phyloP scores from a whole-genome alignment of 2,329 filamentous ascomycete genomes.

The Gremmenia infestans region DNA sequence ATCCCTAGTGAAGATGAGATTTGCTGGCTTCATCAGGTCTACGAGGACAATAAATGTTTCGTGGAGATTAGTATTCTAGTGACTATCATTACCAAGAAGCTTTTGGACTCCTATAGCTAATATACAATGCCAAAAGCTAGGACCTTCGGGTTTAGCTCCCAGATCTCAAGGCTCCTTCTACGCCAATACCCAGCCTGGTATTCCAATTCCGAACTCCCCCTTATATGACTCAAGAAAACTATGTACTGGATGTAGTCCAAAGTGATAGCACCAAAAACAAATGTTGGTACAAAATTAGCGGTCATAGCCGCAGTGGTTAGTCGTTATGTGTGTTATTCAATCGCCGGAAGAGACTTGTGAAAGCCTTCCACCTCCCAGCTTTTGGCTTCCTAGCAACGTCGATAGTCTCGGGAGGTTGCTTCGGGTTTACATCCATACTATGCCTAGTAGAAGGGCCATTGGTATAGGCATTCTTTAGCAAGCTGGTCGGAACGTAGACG shows the following conservation, averaged over 20 bases:
- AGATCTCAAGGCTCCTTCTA: neutral
- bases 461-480: constrained; percentile 13
- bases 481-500: constrained; percentile 17
- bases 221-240: neutral
- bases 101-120: neutral
- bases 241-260: neutral
- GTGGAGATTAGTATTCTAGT: neutral
- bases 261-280: neutral
- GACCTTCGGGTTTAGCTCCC: neutral
- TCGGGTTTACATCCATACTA: constrained; percentile 6
- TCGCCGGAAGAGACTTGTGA: constrained; percentile 26
- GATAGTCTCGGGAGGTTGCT: neutral
- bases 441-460: constrained; percentile 8
- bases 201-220: neutral
- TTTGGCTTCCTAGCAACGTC: constrained; percentile 15
- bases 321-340: constrained; percentile 1
- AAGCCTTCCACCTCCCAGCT: constrained; percentile 23
- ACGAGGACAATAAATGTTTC: neutral
- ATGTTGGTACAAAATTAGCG: neutral
- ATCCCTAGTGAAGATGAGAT: too few species aligned
- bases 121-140: neutral
- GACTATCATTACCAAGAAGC: neutral
- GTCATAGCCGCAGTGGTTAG: neutral
- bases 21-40: neutral
- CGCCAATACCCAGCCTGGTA: neutral